Evolutionary conservation across 495 filamentous ascomycete genomes (phyloP).

Genomic region (Lasiosphaeris hirsuta): DNA sequence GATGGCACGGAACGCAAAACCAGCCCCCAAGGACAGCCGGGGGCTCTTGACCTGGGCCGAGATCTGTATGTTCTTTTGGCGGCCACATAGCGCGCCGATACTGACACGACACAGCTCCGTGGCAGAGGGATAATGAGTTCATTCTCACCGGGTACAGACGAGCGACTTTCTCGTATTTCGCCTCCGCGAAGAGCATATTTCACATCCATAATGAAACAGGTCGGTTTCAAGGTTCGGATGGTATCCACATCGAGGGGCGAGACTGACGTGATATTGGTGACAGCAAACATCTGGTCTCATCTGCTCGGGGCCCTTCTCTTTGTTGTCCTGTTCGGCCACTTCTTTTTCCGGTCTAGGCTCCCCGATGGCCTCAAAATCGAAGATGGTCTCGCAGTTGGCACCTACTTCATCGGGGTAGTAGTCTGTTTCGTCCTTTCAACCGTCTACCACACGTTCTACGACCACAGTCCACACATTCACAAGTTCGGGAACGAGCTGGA

Average conservation of each 20-base stretch:
- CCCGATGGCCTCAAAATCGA: background rate
- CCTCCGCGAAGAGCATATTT: background rate
- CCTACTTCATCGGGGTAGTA: conserved; percentile 3
- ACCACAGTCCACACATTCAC: conserved; percentile 15
- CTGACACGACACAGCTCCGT: background rate
- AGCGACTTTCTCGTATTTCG: background rate
- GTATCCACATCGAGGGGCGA: background rate
- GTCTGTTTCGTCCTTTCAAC: conserved; percentile 10
- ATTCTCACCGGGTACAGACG: conserved; percentile 3
- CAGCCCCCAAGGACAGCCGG: background rate
- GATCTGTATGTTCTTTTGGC: background rate
- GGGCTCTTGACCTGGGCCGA: conserved; percentile 1
- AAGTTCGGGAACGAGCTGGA: conserved; percentile 13
- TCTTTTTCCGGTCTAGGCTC: conserved; percentile 1
- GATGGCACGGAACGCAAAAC: background rate
- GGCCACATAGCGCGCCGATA: background rate
- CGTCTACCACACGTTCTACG: conserved; percentile 11
- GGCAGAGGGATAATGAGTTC: conserved; percentile 13
- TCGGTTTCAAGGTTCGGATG: background rate
- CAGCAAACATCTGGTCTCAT: conserved; percentile 13
- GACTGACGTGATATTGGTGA: background rate
- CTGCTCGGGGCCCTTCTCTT: conserved; percentile 9
- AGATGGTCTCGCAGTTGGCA: conserved; percentile 6
- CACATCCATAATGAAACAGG: conserved; percentile 5
- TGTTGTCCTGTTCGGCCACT: background rate